Base-by-base conservation (phyloP, 768 basidiomycete species). In the Lactarius hengduanensis region DNA sequence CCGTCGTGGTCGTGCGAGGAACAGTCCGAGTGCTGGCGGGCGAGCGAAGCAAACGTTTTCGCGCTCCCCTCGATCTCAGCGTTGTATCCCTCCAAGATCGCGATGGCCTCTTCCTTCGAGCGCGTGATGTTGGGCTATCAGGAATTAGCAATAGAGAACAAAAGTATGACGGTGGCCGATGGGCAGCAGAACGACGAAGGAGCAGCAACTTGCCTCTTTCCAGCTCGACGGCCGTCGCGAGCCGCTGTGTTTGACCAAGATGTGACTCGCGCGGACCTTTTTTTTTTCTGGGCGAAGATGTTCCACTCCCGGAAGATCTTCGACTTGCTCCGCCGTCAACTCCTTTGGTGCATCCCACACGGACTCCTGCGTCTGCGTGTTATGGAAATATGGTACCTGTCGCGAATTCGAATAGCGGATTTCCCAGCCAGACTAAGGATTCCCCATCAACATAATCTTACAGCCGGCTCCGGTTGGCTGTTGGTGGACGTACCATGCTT, bases 201-300 rank as follows among this genome's bases (percentile, higher is more conserved):
- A 41, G 34, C 11, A 11, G 36, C 1, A 20, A 76, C 85, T 63
- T 71, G 89, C 91, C 81, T 91, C 89, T 76, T 90, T 91, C 91
- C 91, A 92, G 75, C 90, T 92, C 50, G 89, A 84, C 40, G 91
- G 87, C 32, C 90, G 81, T 66, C 91, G 79, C 74, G 91, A 92
- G 5, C 82, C 89, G 59, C 79, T 81, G 78, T 98, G 96, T 79
- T 99, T 99, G 68, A 98, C 89, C 64, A 99, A 78, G 68, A 99
- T 80, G 80, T 99, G 97, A 73, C 93, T 94, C n/a, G 95, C 96
- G 59, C 94, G 86, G 45, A 97, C 92, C 77, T 91, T 82, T 22
- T 78, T 81, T 20, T 91, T 82, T 22, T 78, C 81, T 20, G 80
- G 72, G 73, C 75, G 76, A 64, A 83, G 82, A 73, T 85, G 78